Conservation (phyloP, 2,329 filamentous ascomycete species). For the Trichophyton benhamiae region DNA sequence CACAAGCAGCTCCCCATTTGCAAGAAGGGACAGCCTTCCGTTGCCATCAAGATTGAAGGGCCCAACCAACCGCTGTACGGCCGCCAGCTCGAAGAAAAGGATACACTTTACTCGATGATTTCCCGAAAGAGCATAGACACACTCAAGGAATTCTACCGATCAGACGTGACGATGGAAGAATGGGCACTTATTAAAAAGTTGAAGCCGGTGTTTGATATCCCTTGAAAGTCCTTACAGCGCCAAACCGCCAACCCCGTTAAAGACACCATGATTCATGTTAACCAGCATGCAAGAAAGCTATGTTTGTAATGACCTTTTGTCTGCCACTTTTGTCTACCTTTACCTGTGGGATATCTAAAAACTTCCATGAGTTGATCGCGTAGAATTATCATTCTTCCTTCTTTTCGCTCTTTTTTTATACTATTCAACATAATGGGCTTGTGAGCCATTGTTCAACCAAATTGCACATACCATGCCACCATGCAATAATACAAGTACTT, state of each 20-base stretch:
- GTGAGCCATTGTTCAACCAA: too few species aligned
- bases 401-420: too few species aligned
- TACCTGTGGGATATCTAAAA: not conserved
- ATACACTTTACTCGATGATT: conserved; percentile 76
- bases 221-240: conserved; percentile 32
- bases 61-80: conserved; percentile 87
- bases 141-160: conserved; percentile 87
- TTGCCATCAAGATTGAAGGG: conserved; percentile 95
- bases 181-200: conserved; percentile 92
- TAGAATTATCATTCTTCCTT: not conserved
- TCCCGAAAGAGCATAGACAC: conserved; percentile 82
- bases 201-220: conserved; percentile 86
- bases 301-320: conserved; percentile 1
- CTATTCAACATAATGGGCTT: too few species aligned
- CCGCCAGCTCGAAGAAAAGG: conserved; percentile 84
- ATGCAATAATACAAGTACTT: too few species aligned
- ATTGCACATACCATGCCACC: too few species aligned
- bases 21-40: conserved; percentile 94
- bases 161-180: conserved; percentile 80
- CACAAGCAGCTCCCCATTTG: conserved; percentile 88
- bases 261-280: not conserved
- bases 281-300: not conserved
- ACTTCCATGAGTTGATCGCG: not conserved
- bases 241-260: too few species aligned
- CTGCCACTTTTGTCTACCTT: not conserved